Evolutionary conservation across 495 filamentous ascomycete genomes (phyloP).

Genomic region (Podospora pseudocomata): DNA sequence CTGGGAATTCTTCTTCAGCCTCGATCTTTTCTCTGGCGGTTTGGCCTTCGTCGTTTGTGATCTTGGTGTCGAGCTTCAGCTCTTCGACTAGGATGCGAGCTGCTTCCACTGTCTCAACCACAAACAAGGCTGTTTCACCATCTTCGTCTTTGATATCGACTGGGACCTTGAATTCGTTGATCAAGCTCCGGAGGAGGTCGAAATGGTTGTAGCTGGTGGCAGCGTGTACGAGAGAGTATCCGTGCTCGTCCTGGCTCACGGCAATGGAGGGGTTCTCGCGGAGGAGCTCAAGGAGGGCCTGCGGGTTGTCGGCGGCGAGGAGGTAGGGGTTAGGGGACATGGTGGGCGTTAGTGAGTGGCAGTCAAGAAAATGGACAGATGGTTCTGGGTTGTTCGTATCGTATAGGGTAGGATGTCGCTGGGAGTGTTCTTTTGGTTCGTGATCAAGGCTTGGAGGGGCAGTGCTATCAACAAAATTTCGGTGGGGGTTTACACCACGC

Average conservation of each 20-base stretch:
- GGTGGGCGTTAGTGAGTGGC: background rate
- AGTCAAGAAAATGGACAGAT: background rate
- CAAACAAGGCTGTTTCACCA: slow-evolving; percentile 86
- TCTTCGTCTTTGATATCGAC: slow-evolving; percentile 83
- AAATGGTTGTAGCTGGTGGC: slow-evolving; percentile 86
- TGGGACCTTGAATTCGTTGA: slow-evolving; percentile 72
- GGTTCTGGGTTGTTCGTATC: background rate
- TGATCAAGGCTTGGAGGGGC: background rate
- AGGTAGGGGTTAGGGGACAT: slow-evolving; percentile 68
- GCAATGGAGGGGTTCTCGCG: slow-evolving; percentile 63
- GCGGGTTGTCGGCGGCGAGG: slow-evolving; percentile 71
- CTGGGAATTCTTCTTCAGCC: slow-evolving; percentile 63
- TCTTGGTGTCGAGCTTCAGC: slow-evolving; percentile 61
- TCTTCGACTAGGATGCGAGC: slow-evolving; percentile 78
- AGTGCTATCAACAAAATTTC: slow-evolving; percentile 12
- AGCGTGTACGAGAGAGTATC: slow-evolving; percentile 90
- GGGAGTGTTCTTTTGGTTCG: background rate
- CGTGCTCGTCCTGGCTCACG: slow-evolving; percentile 69
- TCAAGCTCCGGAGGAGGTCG: slow-evolving; percentile 70
- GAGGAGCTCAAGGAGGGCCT: slow-evolving; percentile 62
- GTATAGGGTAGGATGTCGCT: background rate
- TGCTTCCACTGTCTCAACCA: slow-evolving; percentile 69
- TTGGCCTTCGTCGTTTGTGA: slow-evolving; percentile 60
- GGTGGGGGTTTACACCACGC: slow-evolving; percentile 4
- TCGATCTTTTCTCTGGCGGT: slow-evolving; percentile 70